Base-by-base conservation (phyloP, 192 early-diverging fungal genomes). In the Coemansia sp. region DNA sequence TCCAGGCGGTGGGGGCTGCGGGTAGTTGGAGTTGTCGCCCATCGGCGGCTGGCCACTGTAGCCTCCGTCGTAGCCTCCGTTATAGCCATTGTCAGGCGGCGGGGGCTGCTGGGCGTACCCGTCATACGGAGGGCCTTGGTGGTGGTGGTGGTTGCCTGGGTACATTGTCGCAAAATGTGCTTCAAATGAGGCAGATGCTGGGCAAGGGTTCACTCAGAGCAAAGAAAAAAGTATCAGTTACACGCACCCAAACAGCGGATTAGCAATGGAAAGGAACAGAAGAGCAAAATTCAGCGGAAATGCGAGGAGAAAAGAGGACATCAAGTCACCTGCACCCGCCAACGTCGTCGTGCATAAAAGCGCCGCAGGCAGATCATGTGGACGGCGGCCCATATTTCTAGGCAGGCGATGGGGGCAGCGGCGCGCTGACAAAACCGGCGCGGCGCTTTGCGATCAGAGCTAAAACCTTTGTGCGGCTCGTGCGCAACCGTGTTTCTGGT, bases 401-500 rank as follows among this genome's bases (percentile, higher is more conserved):
- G 40, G 30, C 45, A 14, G 21, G 45, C 23, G 6, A 4, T 10
- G 28, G 32, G n/a, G 18, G 25, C 30, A n/a, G 55, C 48, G 23
- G 48, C 27, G 48, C 25, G 27, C 35, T 16, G 28, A 50, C 48
- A 50, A 50, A 50, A 50, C 27, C 14, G 48, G n/a, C 14, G 23
- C 48, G 16, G 24, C 28, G 48, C 28, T 28, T 28, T 24, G 40
- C 24, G 8, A 24, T 23, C 35, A 28, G 28, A 6, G 23, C 9
- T 23, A 32, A n/a, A 22, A 40, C 24, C 55, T 22, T 44, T 53
- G 68, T 77, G 75, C 75, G 69, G 75, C 75, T 64, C 69, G 65
- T 67, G 54, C 62, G 60, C 62, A 54, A 43, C 69, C 65, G 69
- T 71, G 69, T 78, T 78, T 61, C 66, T 69, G 50, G 65, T 69